Conservation (phyloP, 495 filamentous ascomycete genomes). For the Aspergillus olivimuriae region DNA sequence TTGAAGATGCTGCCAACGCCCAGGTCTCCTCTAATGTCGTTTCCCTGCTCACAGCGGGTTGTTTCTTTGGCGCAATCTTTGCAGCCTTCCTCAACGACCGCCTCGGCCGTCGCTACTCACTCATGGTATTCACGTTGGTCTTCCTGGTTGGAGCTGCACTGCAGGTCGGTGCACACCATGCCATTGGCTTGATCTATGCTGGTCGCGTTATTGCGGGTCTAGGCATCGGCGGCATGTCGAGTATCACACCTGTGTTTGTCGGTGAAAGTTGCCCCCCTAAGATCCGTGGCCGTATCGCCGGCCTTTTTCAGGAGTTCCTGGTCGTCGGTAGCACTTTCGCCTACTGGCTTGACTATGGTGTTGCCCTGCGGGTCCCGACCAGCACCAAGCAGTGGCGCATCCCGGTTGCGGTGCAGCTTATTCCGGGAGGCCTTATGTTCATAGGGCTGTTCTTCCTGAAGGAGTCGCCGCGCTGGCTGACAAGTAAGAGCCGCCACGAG, state of each 20-base stretch:
- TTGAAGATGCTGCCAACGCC: conserved; percentile 30
- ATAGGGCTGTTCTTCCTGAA: conserved; percentile 45
- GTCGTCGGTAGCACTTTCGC: conserved; percentile 27
- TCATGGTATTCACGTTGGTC: conserved; percentile 48
- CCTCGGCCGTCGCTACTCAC: conserved; percentile 51
- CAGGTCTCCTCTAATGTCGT: conserved; percentile 51
- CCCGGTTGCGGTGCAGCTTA: conserved; percentile 46
- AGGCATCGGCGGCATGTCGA: conserved; percentile 40
- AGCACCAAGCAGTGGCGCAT: conserved; percentile 47
- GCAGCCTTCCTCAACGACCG: conserved; percentile 53
- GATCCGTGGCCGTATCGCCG: conserved; percentile 40
- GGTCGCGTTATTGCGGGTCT: conserved; percentile 39
- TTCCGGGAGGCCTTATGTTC: conserved; percentile 45
- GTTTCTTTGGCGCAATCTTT: conserved; percentile 60
- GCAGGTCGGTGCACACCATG: conserved; percentile 43
- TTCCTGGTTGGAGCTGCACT: conserved; percentile 62
- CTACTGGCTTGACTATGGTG: conserved; percentile 49
- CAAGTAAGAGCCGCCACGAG: conserved; percentile 36
- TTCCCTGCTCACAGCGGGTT: conserved; percentile 57
- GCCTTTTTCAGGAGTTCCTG: conserved; percentile 32
- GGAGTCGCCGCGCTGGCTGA: conserved; percentile 53
- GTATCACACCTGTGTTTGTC: conserved; percentile 45
- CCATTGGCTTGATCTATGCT: conserved; percentile 32
- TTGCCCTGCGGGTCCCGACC: conserved; percentile 33
- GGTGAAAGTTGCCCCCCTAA: conserved; percentile 37